Percentiles rank a stretch among this genome's conserved stretches.
Evolutionary conservation across 1,284 basidiomycete genomes (phyloP).

Genomic region (Malassezia dermatis): DNA sequence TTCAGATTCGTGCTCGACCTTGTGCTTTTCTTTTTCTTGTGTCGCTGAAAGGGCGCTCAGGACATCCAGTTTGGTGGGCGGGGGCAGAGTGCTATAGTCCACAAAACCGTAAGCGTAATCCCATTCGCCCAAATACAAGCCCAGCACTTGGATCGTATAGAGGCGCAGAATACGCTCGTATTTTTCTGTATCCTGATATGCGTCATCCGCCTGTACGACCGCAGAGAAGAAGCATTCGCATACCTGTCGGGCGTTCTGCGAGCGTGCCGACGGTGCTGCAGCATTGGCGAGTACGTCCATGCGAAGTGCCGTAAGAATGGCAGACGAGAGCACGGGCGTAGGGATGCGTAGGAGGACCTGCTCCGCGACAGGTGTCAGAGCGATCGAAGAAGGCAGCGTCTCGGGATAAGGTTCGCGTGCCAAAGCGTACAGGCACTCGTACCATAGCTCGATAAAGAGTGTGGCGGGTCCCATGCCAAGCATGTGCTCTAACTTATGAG

Average conservation of each 20-base stretch:
- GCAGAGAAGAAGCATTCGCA: slow-evolving; percentile 35
- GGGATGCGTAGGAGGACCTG: slow-evolving; percentile 24
- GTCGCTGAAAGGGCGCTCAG: slow-evolving; percentile 24
- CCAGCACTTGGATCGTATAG: slow-evolving; percentile 31
- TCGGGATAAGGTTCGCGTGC: slow-evolving; percentile 10
- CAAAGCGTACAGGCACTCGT: slow-evolving; percentile 22
- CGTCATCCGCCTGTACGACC: slow-evolving; percentile 19
- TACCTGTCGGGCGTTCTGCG: slow-evolving; percentile 18
- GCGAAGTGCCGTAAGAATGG: slow-evolving; percentile 27
- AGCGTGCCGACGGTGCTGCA: not conserved
- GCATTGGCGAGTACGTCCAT: slow-evolving; percentile 19
- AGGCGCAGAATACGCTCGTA: slow-evolving; percentile 30
- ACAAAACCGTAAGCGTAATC: slow-evolving; percentile 32
- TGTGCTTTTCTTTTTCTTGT: slow-evolving; percentile 13
- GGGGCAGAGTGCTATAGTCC: slow-evolving; percentile 24
- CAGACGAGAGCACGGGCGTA: slow-evolving; percentile 24
- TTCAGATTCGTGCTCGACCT: slow-evolving; percentile 20
- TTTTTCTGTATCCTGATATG: not conserved
- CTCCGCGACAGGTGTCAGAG: slow-evolving; percentile 21
- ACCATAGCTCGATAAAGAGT: slow-evolving; percentile 28
- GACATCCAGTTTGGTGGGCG: slow-evolving; percentile 2
- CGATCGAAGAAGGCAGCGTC: slow-evolving; percentile 19
- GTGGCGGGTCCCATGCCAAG: not conserved
- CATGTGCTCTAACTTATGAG: not conserved
- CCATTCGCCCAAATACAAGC: slow-evolving; percentile 28